Base-by-base conservation (phyloP, 192 early-diverging fungal genomes). In the Rhizoclosmatium sp. region DNA sequence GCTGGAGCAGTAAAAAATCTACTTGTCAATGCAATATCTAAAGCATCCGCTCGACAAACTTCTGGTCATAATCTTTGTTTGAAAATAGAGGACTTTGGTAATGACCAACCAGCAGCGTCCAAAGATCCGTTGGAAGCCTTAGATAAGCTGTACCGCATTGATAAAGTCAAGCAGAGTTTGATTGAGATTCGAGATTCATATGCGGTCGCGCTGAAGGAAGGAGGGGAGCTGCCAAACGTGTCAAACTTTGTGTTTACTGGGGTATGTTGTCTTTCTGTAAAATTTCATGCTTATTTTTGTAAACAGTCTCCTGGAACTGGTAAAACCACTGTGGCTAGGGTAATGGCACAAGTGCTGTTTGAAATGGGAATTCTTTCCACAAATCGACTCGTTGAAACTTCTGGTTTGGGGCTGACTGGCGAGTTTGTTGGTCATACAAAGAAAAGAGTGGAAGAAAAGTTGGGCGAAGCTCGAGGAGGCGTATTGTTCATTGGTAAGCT, bases 361-460 rank as follows among this genome's bases (percentile, higher is more conserved):
- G 54, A 80, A 45, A 59, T 84, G 69, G 83, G 78, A 47, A 76
- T 83, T 19, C 46, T 83, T 4, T 51, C 77, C 7, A 75, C 65
- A 40, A 60, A 82, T 39, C 78, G 67, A 48, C 46, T 80, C 4
- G 79, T 83, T 4, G 82, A 83, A 78, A 84, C 82, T 2, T 81
- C 76, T 39, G 80, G 82, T 16, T 68, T 82, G 7, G 82, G 78
- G 39, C 48, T 84, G 14, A 84, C 75, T 3, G 81, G 75, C 19
- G 70, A 84, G 59, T 82, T 75, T 42, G 60, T 84, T 0, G 83
- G 80, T 10, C 81, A 84, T 10, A 83, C 80, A 7, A 84, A 84
- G 59, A 74, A 66, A 40, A 14, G 62, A 51, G 83, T 84, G 2
- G 78, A 80, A 54, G 69, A 76, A 61, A 79, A 82, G 67, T 71